Conservation (phyloP, 208 protist species). For the Trypanosoma cruzi region DNA sequence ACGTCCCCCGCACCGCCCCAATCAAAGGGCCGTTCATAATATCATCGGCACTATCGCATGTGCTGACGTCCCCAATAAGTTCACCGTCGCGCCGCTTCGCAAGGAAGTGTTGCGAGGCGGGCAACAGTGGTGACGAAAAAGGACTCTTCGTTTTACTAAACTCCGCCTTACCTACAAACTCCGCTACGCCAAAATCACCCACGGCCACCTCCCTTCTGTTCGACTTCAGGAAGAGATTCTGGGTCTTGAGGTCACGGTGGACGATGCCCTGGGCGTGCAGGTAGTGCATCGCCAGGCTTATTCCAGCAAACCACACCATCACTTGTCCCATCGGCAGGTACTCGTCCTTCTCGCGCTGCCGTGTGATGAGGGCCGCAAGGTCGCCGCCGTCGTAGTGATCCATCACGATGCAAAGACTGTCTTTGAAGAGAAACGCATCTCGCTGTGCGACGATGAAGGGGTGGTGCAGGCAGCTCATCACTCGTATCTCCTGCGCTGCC, state of each 20-base stretch:
- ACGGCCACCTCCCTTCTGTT: constrained; percentile 58
- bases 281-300: constrained; percentile 83
- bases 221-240: constrained; percentile 88
- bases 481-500: constrained; percentile 68
- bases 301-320: constrained; percentile 86
- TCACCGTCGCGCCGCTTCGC: constrained; percentile 8
- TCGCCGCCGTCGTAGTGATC: constrained; percentile 93
- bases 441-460: constrained; percentile 76
- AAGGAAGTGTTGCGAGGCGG: constrained; percentile 14
- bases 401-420: constrained; percentile 90
- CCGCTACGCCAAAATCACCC: constrained; percentile 90
- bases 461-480: constrained; percentile 85
- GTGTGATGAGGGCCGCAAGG: constrained; percentile 60
- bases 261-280: constrained; percentile 76
- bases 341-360: constrained; percentile 61
- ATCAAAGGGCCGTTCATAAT: constrained; percentile 21
- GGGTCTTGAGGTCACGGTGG: constrained; percentile 91
- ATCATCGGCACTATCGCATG: neutral
- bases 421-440: constrained; percentile 85
- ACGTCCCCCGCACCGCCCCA: constrained; percentile 91
- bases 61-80: neutral
- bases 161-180: constrained; percentile 34
- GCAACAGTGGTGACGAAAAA: neutral
- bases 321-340: constrained; percentile 67
- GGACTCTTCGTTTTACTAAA: neutral